Evolutionary conservation across 2,329 filamentous ascomycete species (phyloP).

Genomic region (Fusarium circinatum): DNA sequence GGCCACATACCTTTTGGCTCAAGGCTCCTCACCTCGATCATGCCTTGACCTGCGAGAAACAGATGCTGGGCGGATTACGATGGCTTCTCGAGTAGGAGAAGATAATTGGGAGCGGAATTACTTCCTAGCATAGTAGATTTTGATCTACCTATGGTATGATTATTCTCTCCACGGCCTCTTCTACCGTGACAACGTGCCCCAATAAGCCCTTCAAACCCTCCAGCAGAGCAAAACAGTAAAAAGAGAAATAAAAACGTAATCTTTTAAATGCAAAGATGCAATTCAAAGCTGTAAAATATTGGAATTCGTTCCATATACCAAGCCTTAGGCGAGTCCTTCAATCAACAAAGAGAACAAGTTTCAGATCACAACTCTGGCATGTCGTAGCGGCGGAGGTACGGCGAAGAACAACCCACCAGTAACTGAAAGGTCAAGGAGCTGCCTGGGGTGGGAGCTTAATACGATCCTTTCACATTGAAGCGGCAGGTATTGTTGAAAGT

Average conservation of each 20-base stretch:
- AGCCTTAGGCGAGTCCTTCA: not conserved
- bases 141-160: not conserved
- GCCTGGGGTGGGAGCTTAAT: not conserved
- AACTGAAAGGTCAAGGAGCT: not conserved
- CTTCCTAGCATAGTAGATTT: not conserved
- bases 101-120: not conserved
- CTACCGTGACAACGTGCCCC: not conserved
- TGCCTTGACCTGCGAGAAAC: conserved; percentile 54
- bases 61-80: conserved; percentile 54
- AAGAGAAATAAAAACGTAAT: not conserved
- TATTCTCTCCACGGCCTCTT: not conserved
- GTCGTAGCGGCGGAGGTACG: not conserved
- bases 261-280: too few relatives aligned
- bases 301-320: not conserved
- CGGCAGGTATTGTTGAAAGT: not conserved
- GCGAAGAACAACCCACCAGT: not conserved
- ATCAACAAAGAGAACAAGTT: not conserved
- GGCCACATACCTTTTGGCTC: conserved; percentile 65
- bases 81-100: conserved; percentile 49
- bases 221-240: not conserved
- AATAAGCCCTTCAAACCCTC: not conserved
- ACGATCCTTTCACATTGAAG: not conserved
- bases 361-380: not conserved
- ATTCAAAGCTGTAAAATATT: not conserved
- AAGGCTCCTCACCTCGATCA: conserved; percentile 54